phyloP scores from a whole-genome alignment of 306 rosid species.

The Vicia faba region DNA sequence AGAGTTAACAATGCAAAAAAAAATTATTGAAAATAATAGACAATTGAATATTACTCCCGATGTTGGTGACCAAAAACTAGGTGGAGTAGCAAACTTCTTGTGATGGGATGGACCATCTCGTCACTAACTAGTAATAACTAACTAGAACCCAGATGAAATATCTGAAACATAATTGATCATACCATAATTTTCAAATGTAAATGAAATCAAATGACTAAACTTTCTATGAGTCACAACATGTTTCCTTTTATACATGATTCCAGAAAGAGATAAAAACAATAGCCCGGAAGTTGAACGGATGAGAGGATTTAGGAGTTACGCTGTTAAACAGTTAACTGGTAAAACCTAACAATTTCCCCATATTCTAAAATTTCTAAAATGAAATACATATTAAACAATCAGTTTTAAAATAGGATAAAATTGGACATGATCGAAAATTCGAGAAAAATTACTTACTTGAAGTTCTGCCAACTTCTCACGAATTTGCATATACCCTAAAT shows the following conservation, averaged over 20 bases:
- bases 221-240: conserved; percentile 1
- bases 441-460: conserved; percentile 60
- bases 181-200: neutral
- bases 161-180: conserved; percentile 17
- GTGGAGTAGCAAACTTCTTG: conserved; percentile 14
- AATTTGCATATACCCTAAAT: conserved; percentile 97
- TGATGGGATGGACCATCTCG: conserved; percentile 22
- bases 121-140: neutral
- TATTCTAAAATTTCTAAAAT: neutral
- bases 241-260: conserved; percentile 1
- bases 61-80: neutral
- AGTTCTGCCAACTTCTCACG: conserved; percentile 96
- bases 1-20: conserved; percentile 14
- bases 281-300: conserved; percentile 15
- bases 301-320: conserved; percentile 21
- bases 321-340: conserved; percentile 25
- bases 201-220: neutral
- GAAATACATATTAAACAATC: conserved; percentile 7
- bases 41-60: neutral
- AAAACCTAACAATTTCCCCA: conserved; percentile 23
- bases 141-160: conserved; percentile 27
- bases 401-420: conserved; percentile 10
- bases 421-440: conserved; percentile 20
- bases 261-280: conserved; percentile 6
- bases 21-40: conserved; percentile 12